Evolutionary conservation across 176 grass and related monocot species (phyloP).

Genomic region (Ananas comosus): DNA sequence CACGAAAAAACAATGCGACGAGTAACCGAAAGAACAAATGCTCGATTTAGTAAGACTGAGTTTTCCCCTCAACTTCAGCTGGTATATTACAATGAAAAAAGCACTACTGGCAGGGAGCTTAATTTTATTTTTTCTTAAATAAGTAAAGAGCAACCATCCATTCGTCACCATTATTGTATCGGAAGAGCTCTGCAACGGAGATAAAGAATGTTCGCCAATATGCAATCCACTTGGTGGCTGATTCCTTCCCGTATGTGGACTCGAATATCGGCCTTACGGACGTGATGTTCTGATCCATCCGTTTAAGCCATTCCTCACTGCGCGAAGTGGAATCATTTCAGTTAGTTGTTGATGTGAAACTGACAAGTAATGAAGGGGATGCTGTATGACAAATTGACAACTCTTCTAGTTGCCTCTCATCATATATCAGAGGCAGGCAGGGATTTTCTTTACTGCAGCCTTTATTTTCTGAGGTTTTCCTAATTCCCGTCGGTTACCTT

Average conservation of each 20-base stretch:
- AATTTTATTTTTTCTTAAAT: constrained; percentile 61
- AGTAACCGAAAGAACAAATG: too few relatives aligned
- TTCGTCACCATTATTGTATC: constrained; percentile 88
- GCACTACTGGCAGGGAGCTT: neutral
- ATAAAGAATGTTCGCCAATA: constrained; percentile 95
- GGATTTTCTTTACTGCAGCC: too few relatives aligned
- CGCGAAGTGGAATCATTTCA: constrained; percentile 7
- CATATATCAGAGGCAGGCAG: neutral
- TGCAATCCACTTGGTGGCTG: constrained; percentile 72
- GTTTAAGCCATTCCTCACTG: constrained; percentile 91
- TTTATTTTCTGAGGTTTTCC: too few relatives aligned
- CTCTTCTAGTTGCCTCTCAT: neutral
- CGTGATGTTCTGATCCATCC: constrained; percentile 58
- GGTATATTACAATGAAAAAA: neutral
- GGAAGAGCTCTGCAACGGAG: constrained; percentile 80
- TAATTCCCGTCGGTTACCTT: too few relatives aligned
- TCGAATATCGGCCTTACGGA: constrained; percentile 68
- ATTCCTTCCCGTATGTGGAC: constrained; percentile 78
- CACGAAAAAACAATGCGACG: too few relatives aligned
- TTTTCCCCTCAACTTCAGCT: too few relatives aligned
- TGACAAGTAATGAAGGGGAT: neutral
- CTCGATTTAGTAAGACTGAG: too few relatives aligned
- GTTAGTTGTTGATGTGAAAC: neutral
- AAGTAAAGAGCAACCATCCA: constrained; percentile 86
- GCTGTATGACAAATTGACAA: neutral